Evolutionary conservation across 352 stramenopile species (phyloP), one percentile per base, ranked within the genome.

Genomic region (Globisporangium canariense): DNA sequence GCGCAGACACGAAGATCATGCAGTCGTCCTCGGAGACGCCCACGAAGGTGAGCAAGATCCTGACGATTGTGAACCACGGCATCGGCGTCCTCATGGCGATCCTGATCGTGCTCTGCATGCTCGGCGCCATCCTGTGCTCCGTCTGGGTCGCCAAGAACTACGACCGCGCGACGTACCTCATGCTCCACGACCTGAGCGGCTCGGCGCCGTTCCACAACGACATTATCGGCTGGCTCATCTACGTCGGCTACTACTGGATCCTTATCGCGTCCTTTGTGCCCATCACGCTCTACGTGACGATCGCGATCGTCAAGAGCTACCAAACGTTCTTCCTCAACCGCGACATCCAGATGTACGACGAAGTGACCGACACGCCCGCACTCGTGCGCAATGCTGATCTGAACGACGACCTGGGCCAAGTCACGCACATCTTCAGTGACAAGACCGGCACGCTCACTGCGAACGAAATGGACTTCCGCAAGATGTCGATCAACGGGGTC

Each of bases 381-480:
- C 74, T 92, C 11, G 86, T 94, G 2, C 86, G 86, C 7, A 95
- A 93, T 45, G 83, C 86, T 1, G 86, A 96, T 61, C 56, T 96
- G 25, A 96, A 95, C 58, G 86, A 96, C 47, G 83, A 96, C 25
- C 66, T 96, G 9, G 88, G 88, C 7, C 88, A 96, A 54, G 79
- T 96, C n/a, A 93, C 86, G 9, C 85, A 93, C 72, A 91, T 95
- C 56, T 96, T 96, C 67, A 91, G 83, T 50, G 86, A 95, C 69
- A 96, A 96, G 56, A 95, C 86, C 0, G 85, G 86, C 28, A 95
- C 88, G 9, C 65, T 95, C 14, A 96, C 88, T 20, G 84, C 84
- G 3, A 96, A 95, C 69, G 84, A 92, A 62, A 95, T 96, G 88
- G 84, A 94, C 55, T 95, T 94, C 56, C 83, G 88, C 53, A 95